Base-by-base conservation (phyloP, 345 rosid genomes). In the Luvunga scandens region DNA sequence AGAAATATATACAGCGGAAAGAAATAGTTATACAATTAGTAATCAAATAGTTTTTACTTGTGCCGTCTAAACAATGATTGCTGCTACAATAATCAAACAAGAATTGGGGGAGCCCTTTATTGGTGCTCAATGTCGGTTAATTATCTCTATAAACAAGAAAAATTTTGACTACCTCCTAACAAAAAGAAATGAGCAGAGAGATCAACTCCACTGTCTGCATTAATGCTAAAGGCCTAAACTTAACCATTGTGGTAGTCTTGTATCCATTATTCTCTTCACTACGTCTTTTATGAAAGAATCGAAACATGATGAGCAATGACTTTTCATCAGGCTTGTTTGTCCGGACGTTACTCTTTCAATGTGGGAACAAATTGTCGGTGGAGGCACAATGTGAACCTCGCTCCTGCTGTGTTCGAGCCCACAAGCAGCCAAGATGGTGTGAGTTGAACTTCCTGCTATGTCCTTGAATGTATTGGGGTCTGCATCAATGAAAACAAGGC, bases 351-450 rank as follows among this genome's bases (percentile, higher is more conserved):
- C 45, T 83, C 82, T 87, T 73, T 84, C 89, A 1, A 77, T 24
- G 39, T 96, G 99, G 27, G 76, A 45, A 86, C 99, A 96, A 25
- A 64, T 81, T 7, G 82, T 84, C 42, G 92, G 90, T 4, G 87
- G 88, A 4, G 90, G 90, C 77, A 89, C 83, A 10, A 73, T 21
- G 24, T 85, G 90, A 75, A 85, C 93, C 87, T 94, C 93, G 12
- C 86, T 88, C 77, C 88, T 86, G 85, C 82, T 81, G 67, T 91
- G 97, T 62, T 93, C 96, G 3, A 89, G 88, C 57, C 97, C 98
- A 78, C 99, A 93, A 27, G 94, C 92, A 67, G 98, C 97, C 82
- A 95, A 80, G 75, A 93, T 80, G 33, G 96, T 90, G 81, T 93
- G 96, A 14, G 87, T 87, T 4, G 97, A 92, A 82, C 94, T 84